A percentile compares a stretch with the other conserved stretches of the same genome.
Conservation (phyloP, 2,329 filamentous ascomycete species). For the Dactylonectria macrodidyma region DNA sequence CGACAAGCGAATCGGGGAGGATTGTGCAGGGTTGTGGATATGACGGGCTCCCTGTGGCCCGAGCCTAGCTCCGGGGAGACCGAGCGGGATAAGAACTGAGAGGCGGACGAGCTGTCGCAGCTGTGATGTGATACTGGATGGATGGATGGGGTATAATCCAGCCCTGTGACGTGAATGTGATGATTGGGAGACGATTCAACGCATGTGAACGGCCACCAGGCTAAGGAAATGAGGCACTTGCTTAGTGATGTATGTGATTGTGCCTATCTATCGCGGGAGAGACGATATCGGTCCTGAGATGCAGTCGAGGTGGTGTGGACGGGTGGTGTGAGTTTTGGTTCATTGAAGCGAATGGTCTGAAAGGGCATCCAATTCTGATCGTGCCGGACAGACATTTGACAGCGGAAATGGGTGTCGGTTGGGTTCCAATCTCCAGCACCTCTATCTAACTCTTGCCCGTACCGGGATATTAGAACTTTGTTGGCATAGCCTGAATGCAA, state of each 20-base stretch:
- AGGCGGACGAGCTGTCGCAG: conserved; percentile 1
- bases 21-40: conserved; percentile 17
- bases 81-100: conserved; percentile 26
- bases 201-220: conserved; percentile 2
- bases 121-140: not conserved
- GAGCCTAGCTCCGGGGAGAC: conserved; percentile 37
- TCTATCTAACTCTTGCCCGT: not conserved
- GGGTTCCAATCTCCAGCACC: not conserved
- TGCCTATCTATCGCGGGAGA: not conserved
- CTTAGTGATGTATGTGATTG: no score
- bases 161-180: conserved; percentile 17
- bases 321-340: not conserved
- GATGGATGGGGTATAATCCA: not conserved
- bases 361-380: not conserved
- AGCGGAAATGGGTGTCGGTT: not conserved
- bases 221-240: conserved; percentile 17
- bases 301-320: not conserved
- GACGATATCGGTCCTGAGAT: not conserved
- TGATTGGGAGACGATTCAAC: conserved; percentile 6
- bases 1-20: conserved; percentile 40
- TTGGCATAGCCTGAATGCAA: not conserved
- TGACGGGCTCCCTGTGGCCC: conserved; percentile 37
- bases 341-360: not conserved
- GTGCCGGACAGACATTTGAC: not conserved
- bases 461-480: not conserved